Evolutionary conservation across 495 filamentous ascomycete species (phyloP).

Genomic region (Penicillium silybi): DNA sequence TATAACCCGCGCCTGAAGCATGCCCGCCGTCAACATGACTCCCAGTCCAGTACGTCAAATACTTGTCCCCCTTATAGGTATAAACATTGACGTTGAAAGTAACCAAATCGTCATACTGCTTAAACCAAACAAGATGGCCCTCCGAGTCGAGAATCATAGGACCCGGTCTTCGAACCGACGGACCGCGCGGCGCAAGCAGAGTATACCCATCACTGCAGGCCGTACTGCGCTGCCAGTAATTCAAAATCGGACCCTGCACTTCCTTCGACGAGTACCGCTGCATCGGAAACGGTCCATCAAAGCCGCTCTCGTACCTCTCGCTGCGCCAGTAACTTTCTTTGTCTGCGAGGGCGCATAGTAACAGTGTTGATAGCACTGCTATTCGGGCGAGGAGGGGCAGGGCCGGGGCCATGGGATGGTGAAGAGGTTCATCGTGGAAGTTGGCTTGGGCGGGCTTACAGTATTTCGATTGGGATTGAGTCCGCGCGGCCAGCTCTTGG

Average conservation of each 20-base stretch:
- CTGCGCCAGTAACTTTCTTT: constrained; percentile 4
- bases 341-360: background rate
- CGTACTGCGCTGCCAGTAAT: constrained; percentile 27
- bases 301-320: constrained; percentile 29
- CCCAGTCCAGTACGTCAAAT: constrained; percentile 51
- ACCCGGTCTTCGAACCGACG: constrained; percentile 30
- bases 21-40: constrained; percentile 45
- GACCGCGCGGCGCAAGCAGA: constrained; percentile 41
- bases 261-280: constrained; percentile 36
- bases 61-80: constrained; percentile 36
- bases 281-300: constrained; percentile 35
- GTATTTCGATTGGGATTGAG: background rate
- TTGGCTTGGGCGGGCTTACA: too few relatives aligned
- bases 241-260: constrained; percentile 35
- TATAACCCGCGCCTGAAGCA: constrained; percentile 44
- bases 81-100: constrained; percentile 42
- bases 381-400: background rate
- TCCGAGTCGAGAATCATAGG: constrained; percentile 44
- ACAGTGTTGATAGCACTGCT: background rate
- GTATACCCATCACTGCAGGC: constrained; percentile 39
- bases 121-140: constrained; percentile 43
- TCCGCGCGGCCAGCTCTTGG: background rate
- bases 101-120: constrained; percentile 18
- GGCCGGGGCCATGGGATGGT: background rate
- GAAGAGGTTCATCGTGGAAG: constrained; percentile 33